Evolutionary conservation across 208 protist species (phyloP).

Genomic region (Strigomonas culicis): DNA sequence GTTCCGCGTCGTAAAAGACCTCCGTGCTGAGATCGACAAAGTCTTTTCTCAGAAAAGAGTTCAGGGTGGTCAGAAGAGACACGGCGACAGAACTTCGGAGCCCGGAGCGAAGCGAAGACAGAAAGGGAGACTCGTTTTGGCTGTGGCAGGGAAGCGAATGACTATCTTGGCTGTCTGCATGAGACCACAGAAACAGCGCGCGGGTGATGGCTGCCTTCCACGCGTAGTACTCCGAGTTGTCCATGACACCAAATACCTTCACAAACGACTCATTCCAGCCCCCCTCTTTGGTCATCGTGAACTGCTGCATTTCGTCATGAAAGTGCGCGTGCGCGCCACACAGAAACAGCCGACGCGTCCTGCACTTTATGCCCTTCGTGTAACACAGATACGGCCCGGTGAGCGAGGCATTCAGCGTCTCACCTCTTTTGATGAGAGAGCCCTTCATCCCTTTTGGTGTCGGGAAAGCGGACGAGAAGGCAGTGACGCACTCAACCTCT

Average conservation of each 20-base stretch:
- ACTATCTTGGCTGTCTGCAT: not conserved
- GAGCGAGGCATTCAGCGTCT: not conserved
- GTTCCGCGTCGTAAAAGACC: too few relatives aligned
- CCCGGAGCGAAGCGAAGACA: too few relatives aligned
- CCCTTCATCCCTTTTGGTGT: not conserved
- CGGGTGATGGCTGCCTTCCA: slow-evolving; percentile 18
- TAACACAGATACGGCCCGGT: slow-evolving; percentile 9
- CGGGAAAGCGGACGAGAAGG: too few relatives aligned
- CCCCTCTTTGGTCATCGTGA: not conserved
- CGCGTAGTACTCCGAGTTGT: not conserved
- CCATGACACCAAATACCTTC: slow-evolving; percentile 11
- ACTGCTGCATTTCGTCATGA: not conserved
- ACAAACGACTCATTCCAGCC: not conserved
- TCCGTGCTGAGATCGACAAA: too few relatives aligned
- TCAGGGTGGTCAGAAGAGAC: too few relatives aligned
- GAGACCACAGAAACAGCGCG: slow-evolving; percentile 15
- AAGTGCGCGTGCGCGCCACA: not conserved
- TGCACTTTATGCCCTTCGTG: not conserved
- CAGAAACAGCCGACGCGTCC: not conserved
- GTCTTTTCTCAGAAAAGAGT: too few relatives aligned
- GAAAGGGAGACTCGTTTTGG: too few relatives aligned
- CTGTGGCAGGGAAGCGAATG: too few relatives aligned
- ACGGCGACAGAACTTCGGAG: too few relatives aligned
- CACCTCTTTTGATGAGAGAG: not conserved
- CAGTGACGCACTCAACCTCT: too few relatives aligned